phyloP scores from a whole-genome alignment of 2,329 filamentous ascomycete species.

The Neopestalotiopsis sp. region DNA sequence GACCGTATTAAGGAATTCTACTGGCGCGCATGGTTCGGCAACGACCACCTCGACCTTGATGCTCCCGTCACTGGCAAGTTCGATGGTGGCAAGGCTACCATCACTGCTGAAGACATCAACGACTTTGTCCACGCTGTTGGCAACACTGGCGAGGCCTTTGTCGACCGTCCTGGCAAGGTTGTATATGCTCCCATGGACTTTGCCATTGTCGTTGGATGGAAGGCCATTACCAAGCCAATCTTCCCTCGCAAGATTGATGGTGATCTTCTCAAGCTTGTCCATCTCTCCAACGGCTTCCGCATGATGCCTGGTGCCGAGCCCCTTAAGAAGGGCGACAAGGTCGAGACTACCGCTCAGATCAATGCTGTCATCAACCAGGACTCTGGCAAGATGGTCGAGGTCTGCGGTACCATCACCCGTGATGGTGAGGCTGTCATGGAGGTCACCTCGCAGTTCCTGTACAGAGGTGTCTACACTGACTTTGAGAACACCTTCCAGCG shows the following conservation, averaged over 20 bases:
- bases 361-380: conserved; percentile 99
- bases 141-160: conserved; percentile 96
- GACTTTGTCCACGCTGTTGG: conserved; percentile 99
- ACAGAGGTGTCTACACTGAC: conserved; percentile 90
- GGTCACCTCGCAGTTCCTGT: conserved; percentile 97
- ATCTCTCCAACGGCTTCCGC: conserved; percentile 96
- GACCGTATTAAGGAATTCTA: conserved; percentile 99
- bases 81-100: conserved; percentile 84
- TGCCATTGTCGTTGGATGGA: conserved; percentile 97
- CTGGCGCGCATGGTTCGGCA: conserved; percentile 96
- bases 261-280: conserved; percentile 92
- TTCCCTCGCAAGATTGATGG: conserved; percentile 97
- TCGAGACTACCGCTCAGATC: conserved; percentile 92
- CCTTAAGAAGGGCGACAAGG: conserved; percentile 91
- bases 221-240: conserved; percentile 98
- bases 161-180: conserved; percentile 91
- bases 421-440: conserved; percentile 91
- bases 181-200: conserved; percentile 99
- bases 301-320: conserved; percentile 97
- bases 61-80: conserved; percentile 85
- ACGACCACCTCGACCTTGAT: conserved; percentile 83
- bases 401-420: conserved; percentile 94
- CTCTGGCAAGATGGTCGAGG: conserved; percentile 98
- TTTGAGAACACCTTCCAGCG: conserved; percentile 99
- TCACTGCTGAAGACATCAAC: conserved; percentile 92